Evolutionary conservation across 106 monocot species (phyloP), one percentile per base, ranked within the genome.

Genomic region (Agapanthus africanus): DNA sequence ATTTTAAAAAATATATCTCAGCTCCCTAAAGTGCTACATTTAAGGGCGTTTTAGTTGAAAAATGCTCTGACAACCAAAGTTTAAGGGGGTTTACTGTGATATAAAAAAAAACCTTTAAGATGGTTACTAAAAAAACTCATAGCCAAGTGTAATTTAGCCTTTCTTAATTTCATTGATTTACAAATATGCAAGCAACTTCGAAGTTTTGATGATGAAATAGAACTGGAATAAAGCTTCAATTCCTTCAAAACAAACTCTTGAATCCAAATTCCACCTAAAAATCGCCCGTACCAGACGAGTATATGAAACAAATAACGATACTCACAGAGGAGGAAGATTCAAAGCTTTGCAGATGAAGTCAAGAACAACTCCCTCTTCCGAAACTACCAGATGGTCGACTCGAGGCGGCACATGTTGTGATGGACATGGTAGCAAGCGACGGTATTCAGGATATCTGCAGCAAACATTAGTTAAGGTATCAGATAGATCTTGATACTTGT

Each of bases 311-410:
- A 42, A 42, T 66, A 38, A 25, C 27, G 23, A 4, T 27, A 66
- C 66, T 66, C 41, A 99, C 92, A 87, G 49, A 36, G 92, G 79
- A 68, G 97, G 97, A 67, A 99, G 97, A 60, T 78, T 18, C 68
- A 99, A 72, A 68, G 82, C 71, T 78, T 78, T 87, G 66, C 70
- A 79, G 37, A 99, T 92, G 54, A 82, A 81, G 72, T 92, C 90
- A 76, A 79, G 71, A 75, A 85, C 91, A 50, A 62, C 67, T 38
- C 79, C 85, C 60, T 51, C 92, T 70, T 87, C 77, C 31, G 71
- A 66, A 52, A 84, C 84, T 42, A 99, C 87, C 51, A 99, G 73
- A 78, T 99, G 97, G 52, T 99, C 97, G 65, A 99, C 81, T 54
- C 97, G 86, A 7, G 88, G 86, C 36, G 79, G 42, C 13, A 38